A percentile compares a stretch with the other conserved stretches of the same genome.
Conservation (phyloP, 352 stramenopile species). For the Phytophthora macrochlamydospora region DNA sequence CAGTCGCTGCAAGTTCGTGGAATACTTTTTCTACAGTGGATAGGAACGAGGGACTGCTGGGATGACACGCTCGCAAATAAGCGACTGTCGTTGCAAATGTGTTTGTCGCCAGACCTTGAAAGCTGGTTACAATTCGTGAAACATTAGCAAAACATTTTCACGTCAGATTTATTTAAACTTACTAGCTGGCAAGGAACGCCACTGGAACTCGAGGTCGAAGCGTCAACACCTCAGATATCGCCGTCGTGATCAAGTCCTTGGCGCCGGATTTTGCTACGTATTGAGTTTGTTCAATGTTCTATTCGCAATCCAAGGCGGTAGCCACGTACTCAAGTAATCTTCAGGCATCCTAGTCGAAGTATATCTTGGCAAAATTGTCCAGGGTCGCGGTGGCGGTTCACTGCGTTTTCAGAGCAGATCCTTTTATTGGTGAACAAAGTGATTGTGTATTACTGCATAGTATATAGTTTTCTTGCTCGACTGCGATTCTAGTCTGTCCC, state of each 20-base stretch:
- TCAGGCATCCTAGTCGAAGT: conserved; percentile 11
- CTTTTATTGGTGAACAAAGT: neutral
- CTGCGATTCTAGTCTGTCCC: conserved; percentile 17
- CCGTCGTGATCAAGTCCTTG: conserved; percentile 22
- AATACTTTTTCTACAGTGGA: conserved; percentile 29
- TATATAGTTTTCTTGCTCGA: conserved; percentile 14
- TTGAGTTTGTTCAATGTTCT: neutral
- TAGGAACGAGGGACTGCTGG: conserved; percentile 16
- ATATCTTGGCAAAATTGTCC: conserved; percentile 4
- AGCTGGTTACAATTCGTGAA: conserved; percentile 6
- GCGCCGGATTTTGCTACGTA: conserved; percentile 28
- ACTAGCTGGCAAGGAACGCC: conserved; percentile 29
- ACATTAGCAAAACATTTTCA: no score
- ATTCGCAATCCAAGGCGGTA: neutral
- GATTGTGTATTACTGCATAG: neutral
- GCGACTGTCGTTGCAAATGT: conserved; percentile 16
- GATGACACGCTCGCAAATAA: conserved; percentile 21
- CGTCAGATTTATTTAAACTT: neutral
- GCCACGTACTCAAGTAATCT: conserved; percentile 5
- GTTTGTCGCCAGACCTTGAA: conserved; percentile 21
- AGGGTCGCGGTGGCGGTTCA: conserved; percentile 12
- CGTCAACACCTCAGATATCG: conserved; percentile 23
- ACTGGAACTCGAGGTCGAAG: conserved; percentile 27
- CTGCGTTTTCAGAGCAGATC: neutral
- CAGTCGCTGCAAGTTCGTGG: conserved; percentile 17